phyloP scores from a whole-genome alignment of 2,329 filamentous ascomycete species.

The Knufia fluminis region DNA sequence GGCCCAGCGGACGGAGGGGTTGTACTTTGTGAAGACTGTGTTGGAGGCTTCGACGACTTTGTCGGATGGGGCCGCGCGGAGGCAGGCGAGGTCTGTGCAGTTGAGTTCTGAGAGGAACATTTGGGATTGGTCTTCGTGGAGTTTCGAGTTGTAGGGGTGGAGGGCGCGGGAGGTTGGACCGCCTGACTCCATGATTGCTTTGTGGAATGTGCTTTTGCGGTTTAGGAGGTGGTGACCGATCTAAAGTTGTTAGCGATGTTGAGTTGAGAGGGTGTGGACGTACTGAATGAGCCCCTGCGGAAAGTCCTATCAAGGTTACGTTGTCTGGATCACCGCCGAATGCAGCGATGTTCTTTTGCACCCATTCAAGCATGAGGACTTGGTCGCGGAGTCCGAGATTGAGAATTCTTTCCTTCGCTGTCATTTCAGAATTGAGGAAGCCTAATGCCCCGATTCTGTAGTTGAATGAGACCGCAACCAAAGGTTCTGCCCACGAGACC shows the following conservation, averaged over 20 bases:
- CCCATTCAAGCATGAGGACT: conserved; percentile 28
- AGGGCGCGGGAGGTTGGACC: conserved; percentile 37
- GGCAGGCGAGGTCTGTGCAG: conserved; percentile 28
- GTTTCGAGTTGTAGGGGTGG: conserved; percentile 31
- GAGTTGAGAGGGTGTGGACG: neutral
- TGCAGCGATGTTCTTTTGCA: conserved; percentile 24
- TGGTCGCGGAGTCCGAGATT: conserved; percentile 34
- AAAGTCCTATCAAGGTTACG: conserved; percentile 41
- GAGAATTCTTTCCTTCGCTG: conserved; percentile 27
- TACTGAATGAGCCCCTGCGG: conserved; percentile 30
- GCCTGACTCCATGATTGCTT: conserved; percentile 41
- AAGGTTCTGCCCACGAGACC: conserved; percentile 39
- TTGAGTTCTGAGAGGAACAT: conserved; percentile 38
- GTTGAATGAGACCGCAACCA: conserved; percentile 37
- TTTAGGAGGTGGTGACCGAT: conserved; percentile 20
- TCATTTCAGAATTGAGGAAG: conserved; percentile 23
- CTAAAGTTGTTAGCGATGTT: conserved; percentile 10
- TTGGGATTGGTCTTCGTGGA: conserved; percentile 39
- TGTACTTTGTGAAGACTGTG: conserved; percentile 39
- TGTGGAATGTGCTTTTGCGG: conserved; percentile 33
- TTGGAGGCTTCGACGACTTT: conserved; percentile 35
- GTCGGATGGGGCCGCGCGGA: conserved; percentile 32
- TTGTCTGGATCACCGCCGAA: conserved; percentile 35
- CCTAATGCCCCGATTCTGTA: conserved; percentile 39
- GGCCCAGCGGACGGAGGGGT: conserved; percentile 46